phyloP scores from a whole-genome alignment of 768 basidiomycete genomes.

The Collybia nuda region DNA sequence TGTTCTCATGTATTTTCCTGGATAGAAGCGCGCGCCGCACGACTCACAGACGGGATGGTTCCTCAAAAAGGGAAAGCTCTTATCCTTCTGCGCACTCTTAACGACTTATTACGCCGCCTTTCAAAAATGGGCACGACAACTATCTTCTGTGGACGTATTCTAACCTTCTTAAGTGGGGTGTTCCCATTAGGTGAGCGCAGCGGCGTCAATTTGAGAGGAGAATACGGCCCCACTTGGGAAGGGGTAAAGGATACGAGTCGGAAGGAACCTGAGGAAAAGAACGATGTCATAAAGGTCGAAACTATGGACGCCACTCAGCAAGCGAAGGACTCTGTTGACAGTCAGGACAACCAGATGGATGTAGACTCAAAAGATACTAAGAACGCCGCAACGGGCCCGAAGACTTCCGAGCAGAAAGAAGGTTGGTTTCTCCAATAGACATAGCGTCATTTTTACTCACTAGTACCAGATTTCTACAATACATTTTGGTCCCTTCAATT shows the following conservation, averaged over 20 bases:
- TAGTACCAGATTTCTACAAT: constrained; percentile 69
- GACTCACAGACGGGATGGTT: constrained; percentile 76
- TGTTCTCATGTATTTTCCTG: constrained; percentile 88
- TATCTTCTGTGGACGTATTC: constrained; percentile 85
- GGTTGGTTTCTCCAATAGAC: constrained; percentile 35
- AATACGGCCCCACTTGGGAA: constrained; percentile 81
- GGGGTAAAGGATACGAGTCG: constrained; percentile 47
- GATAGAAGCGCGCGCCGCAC: constrained; percentile 71
- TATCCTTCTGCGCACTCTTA: constrained; percentile 78
- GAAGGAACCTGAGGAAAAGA: constrained; percentile 27
- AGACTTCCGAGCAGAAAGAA: constrained; percentile 53
- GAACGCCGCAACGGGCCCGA: constrained; percentile 19
- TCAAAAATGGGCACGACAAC: constrained; percentile 86
- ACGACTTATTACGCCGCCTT: constrained; percentile 82
- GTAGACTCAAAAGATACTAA: constrained; percentile 49
- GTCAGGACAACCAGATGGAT: constrained; percentile 55
- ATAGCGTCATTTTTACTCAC: background rate
- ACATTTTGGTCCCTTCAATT: constrained; percentile 90
- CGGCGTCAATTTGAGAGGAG: constrained; percentile 88
- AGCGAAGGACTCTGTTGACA: constrained; percentile 19
- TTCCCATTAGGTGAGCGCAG: constrained; percentile 89
- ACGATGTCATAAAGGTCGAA: constrained; percentile 28
- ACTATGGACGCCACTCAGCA: constrained; percentile 21
- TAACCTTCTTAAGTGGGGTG: constrained; percentile 82
- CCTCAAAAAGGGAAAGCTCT: constrained; percentile 90